Evolutionary conservation across 179 eudicot genomes (phyloP).

Genomic region (Heliamphora pulchella): DNA sequence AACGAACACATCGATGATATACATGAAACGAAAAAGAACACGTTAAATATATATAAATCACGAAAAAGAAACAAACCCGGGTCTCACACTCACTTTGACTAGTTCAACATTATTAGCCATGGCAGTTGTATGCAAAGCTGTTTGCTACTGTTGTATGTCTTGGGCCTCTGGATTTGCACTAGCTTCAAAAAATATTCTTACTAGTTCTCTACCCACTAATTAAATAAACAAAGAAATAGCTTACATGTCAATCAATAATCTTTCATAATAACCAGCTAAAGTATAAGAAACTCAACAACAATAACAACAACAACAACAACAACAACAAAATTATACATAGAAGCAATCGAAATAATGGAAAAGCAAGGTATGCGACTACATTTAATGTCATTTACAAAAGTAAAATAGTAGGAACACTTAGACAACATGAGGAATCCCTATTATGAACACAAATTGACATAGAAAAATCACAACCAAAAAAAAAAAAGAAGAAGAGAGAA

Average conservation of each 20-base stretch:
- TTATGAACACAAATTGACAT: not conserved
- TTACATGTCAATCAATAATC: not conserved
- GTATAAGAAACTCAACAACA: not conserved
- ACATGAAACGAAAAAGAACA: too few relatives aligned
- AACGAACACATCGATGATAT: too few relatives aligned
- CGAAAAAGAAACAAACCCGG: too few relatives aligned
- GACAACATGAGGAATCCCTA: not conserved
- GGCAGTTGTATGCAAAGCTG: constrained; percentile 83
- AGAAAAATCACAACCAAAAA: too few relatives aligned
- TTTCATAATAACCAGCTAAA: not conserved
- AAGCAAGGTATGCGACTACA: not conserved
- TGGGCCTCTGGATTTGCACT: constrained; percentile 80
- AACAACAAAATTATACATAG: not conserved
- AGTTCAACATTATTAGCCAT: constrained; percentile 79
- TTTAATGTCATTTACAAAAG: not conserved
- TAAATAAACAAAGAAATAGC: not conserved
- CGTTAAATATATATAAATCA: too few relatives aligned
- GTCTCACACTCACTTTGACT: constrained; percentile 49
- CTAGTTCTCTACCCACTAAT: constrained; percentile 71
- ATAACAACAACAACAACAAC: not conserved
- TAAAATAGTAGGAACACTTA: not conserved
- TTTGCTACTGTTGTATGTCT: constrained; percentile 58
- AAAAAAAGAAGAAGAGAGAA: not conserved
- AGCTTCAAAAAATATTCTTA: constrained; percentile 65
- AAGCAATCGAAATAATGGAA: not conserved